phyloP scores from a whole-genome alignment of 2,329 filamentous ascomycete genomes.

The Penicillium sp. region DNA sequence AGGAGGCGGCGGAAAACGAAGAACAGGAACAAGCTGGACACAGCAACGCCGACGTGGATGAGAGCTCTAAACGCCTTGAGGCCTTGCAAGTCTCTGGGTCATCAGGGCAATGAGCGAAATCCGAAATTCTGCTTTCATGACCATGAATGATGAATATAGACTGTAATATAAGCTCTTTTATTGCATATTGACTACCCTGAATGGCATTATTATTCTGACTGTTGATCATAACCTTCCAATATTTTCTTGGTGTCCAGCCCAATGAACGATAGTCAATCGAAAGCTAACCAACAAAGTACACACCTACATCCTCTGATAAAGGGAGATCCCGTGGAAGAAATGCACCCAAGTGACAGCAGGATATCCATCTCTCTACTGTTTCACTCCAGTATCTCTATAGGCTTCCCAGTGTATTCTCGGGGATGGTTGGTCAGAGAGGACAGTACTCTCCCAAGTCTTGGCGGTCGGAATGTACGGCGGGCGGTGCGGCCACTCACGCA shows the following conservation, averaged over 20 bases:
- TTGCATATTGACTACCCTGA: slow-evolving; percentile 2
- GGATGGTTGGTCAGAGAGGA: too few species aligned
- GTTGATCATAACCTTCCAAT: background rate
- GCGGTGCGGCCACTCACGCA: slow-evolving; percentile 43
- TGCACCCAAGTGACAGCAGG: too few species aligned
- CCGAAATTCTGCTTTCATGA: slow-evolving; percentile 29
- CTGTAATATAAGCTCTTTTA: slow-evolving; percentile 28
- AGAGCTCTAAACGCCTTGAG: slow-evolving; percentile 37
- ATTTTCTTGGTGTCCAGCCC: too few species aligned
- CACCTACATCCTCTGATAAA: too few species aligned
- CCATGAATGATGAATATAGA: slow-evolving; percentile 33
- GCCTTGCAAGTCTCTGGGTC: slow-evolving; percentile 39
- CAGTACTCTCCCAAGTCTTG: background rate
- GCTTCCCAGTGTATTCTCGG: too few species aligned
- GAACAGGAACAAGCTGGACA: slow-evolving; percentile 28
- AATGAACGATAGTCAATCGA: too few species aligned
- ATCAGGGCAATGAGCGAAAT: slow-evolving; percentile 18
- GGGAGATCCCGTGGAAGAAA: too few species aligned
- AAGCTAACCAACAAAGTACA: too few species aligned
- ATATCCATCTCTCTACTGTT: too few species aligned
- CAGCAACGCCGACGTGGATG: slow-evolving; percentile 22
- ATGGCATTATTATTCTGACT: background rate
- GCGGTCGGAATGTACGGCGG: slow-evolving; percentile 30
- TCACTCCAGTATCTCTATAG: too few species aligned
- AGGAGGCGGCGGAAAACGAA: slow-evolving; percentile 37